Base-by-base conservation (phyloP, 176 grass and related monocot genomes). In the Tillandsia fasciculata region DNA sequence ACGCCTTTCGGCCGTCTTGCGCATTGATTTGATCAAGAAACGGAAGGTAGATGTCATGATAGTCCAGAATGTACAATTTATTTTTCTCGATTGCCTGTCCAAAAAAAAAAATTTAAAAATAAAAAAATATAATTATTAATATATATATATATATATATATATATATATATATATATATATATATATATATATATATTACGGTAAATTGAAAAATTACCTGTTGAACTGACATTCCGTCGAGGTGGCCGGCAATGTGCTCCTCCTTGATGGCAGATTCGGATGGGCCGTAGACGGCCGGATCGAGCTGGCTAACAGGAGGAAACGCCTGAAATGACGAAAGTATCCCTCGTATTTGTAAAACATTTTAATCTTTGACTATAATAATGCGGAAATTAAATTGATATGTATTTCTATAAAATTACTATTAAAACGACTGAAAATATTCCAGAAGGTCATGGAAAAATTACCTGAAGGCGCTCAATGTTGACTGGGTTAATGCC, bases 401-500 rank as follows among this genome's bases (percentile, higher is more conserved):
- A n/a, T 1, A 20, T 20, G 20, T 20, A 61, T 17, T 23, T 61
- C 1, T 22, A 15, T 7, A 5, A 42, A 42, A 42, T 42, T 7
- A 6, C 3, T 42, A 3, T 7, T 42, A 11, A 76, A 17, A 67
- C 48, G n/a, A 51, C n/a, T 20, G 72, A 53, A 79, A 27, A 24
- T 63, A 47, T 64, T 69, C 52, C 11, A 49, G 56, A 72, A 15
- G 24, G 80, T 72, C 20, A 51, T 24, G 18, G 42, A 76, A 52
- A 49, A 24, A 69, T 71, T 93, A 99, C 95, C 95, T 76, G 71
- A 65, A 99, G 87, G 12, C 82, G 80, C 56, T 99, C 84, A 64
- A 99, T 84, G 81, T 82, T 88, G 80, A 94, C 87, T 11, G 95
- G 95, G 66, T 99, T 99, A 51, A 94, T 94, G 74, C 95, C 95